These are phyloP conservation scores for Geosmithia morbida DNA, from an alignment of 2,329 filamentous ascomycete genomes.

Conservation along the genomic window DNA sequence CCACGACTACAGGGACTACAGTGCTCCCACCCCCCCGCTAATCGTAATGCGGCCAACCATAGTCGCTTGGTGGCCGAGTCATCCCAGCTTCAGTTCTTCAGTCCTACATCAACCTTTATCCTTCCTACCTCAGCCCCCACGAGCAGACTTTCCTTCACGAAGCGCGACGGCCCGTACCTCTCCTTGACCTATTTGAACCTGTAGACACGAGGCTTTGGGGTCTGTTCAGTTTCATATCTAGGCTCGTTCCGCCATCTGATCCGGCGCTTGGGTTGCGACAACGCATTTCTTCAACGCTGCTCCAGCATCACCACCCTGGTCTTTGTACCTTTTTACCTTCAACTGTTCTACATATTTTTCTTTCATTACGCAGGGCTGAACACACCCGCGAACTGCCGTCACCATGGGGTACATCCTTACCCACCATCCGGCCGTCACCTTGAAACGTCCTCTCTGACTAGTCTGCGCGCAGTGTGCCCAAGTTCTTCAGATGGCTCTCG, in stretches of 20 bases:
- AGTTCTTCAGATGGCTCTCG: conserved; percentile 98
- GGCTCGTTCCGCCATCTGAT: background rate
- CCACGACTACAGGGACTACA: too few relatives aligned
- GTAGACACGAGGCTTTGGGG: background rate
- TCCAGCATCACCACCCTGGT: background rate
- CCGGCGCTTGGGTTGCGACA: background rate
- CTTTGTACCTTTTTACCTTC: background rate
- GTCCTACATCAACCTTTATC: background rate
- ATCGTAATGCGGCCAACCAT: too few relatives aligned
- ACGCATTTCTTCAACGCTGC: background rate
- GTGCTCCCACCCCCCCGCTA: too few relatives aligned
- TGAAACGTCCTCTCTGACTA: conserved; percentile 1
- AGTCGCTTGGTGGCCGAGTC: too few relatives aligned
- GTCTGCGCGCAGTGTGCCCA: conserved; percentile 43
- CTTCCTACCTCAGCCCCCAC: background rate
- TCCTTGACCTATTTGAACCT: background rate
- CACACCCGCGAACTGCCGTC: conserved; percentile 11
- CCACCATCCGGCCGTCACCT: background rate
- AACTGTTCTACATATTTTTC: background rate
- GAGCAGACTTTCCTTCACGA: background rate
- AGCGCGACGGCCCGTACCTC: background rate
- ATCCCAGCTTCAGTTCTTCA: too few relatives aligned
- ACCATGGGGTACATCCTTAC: conserved; percentile 4
- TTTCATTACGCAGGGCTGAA: background rate
- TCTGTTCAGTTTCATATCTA: background rate